Conservation (phyloP, 129 eudicot species). For the Centrapalus pauciflorus region DNA sequence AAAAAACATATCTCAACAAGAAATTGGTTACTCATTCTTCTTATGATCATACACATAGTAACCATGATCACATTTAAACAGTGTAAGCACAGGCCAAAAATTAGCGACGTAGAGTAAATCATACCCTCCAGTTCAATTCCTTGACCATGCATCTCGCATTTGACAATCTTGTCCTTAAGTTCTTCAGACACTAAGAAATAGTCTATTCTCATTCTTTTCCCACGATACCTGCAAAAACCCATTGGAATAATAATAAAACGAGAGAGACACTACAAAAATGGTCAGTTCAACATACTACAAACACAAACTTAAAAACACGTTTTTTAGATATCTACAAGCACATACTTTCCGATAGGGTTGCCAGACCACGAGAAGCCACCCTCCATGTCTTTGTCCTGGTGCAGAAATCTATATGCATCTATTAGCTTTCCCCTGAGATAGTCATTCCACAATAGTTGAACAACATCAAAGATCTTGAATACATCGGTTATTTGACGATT, state of each 20-base stretch:
- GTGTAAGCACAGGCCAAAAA: not conserved
- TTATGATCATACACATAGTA: no score
- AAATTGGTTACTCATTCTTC: no score
- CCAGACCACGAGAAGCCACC: constrained; percentile 98
- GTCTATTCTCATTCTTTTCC: constrained; percentile 97
- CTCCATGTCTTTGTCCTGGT: constrained; percentile 79
- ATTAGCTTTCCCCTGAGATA: constrained; percentile 76
- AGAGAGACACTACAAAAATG: not conserved
- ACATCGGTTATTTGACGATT: not conserved
- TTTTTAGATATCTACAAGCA: not conserved
- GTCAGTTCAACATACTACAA: not conserved
- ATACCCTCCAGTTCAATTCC: constrained; percentile 88
- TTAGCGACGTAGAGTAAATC: not conserved
- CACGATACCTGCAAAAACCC: constrained; percentile 66
- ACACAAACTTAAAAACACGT: not conserved
- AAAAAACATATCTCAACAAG: no score
- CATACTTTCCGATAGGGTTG: constrained; percentile 87
- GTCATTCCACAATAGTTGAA: not conserved
- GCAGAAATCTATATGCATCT: constrained; percentile 78
- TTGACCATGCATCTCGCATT: constrained; percentile 81
- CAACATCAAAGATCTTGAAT: not conserved
- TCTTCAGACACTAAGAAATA: constrained; percentile 66
- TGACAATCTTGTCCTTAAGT: constrained; percentile 59
- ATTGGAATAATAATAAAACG: not conserved
- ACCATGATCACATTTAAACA: not conserved